Percentiles rank a stretch among this genome's conserved stretches.
Evolutionary conservation across 257 asterid species (phyloP).

Genomic region (Ilex aquifolium): DNA sequence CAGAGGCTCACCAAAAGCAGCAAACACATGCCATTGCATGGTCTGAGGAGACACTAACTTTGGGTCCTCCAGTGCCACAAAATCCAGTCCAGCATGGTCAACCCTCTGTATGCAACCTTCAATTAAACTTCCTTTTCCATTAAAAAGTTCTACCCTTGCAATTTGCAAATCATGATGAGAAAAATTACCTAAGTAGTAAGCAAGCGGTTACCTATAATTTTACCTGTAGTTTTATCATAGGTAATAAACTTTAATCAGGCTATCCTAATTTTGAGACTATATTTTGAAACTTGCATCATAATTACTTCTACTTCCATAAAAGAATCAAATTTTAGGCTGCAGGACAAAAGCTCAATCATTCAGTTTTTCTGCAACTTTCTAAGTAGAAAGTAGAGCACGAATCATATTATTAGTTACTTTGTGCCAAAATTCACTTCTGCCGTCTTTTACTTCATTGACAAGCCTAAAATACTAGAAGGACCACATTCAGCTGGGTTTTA

Average conservation of each 20-base stretch:
- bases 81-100: conserved; percentile 63
- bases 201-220: too few relatives aligned
- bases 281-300: too few relatives aligned
- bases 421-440: too few relatives aligned
- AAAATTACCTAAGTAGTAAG: neutral
- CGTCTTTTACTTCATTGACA: too few relatives aligned
- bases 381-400: neutral
- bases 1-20: conserved; percentile 75
- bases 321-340: too few relatives aligned
- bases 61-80: conserved; percentile 62
- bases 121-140: conserved; percentile 85
- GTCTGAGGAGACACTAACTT: conserved; percentile 39
- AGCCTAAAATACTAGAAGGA: too few relatives aligned
- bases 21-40: conserved; percentile 83
- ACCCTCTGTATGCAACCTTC: conserved; percentile 74
- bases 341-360: neutral
- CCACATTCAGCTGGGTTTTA: too few relatives aligned
- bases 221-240: too few relatives aligned
- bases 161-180: conserved; percentile 17
- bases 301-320: too few relatives aligned
- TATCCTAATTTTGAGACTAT: too few relatives aligned
- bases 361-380: neutral
- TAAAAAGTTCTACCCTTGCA: conserved; percentile 90
- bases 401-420: too few relatives aligned
- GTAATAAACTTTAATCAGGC: too few relatives aligned